Base-by-base conservation (phyloP, 1,284 basidiomycete species). In the Hemileia vastatrix region DNA sequence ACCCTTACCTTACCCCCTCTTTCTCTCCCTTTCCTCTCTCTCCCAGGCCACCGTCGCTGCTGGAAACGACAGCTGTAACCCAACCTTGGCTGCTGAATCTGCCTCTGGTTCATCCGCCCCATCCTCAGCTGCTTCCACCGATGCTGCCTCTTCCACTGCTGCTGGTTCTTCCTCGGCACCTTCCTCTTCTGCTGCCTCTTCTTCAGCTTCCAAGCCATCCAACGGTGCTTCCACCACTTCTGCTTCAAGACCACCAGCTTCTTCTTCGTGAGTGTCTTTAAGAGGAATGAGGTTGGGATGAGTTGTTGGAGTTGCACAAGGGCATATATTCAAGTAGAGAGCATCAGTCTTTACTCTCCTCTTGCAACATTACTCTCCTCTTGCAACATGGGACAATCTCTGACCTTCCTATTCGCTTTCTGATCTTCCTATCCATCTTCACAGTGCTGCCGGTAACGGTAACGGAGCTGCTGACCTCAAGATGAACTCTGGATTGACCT, bases 51-150 rank as follows among this genome's bases (percentile, higher is more conserved):
- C 63, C 27, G 57, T 69, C 33, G 60, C 65, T 9, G 8, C 54
- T 50, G 63, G 64, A 18, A 58, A 64, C 43, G 63, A 67, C 65
- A 65, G 40, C 59, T 63, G 67, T 52, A 68, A 67, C 67, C 49
- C 68, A 44, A 59, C 54, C 66, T 63, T 36, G 31, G 49, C 48
- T 18, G 51, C 64, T 40, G 36, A 15, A 40, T 11, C 48, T 15
- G 24, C 55, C 53, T 57, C 56, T 15, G 57, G 33, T 55, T 51
- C 50, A 43, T 24, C 56, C 40, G 49, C 58, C 18, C 21, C 56
- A 19, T 31, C 36, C 32, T 33, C 18, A 15, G 45, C 62, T 36
- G 43, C 58, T 45, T 13, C 57, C 19, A 32, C 57, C 18, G 24
- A 33, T 23, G 11, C 43, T 40, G n/a, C 57, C 32, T 40, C 59